Evolutionary conservation across 2,329 filamentous ascomycete genomes (phyloP).

Genomic region (Coniochaeta prunicola): DNA sequence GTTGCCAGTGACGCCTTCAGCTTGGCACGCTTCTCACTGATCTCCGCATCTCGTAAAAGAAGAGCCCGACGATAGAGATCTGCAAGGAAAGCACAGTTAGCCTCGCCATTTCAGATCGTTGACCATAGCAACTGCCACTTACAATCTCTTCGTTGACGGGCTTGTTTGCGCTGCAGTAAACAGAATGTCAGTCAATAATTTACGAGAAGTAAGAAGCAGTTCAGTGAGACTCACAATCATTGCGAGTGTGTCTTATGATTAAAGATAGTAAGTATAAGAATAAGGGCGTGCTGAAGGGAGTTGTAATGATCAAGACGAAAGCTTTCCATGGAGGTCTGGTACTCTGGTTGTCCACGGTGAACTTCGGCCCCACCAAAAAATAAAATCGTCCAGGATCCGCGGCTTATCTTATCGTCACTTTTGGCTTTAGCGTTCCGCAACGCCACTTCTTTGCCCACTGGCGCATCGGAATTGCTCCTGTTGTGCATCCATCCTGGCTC

Average conservation of each 20-base stretch:
- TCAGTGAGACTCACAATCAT: neutral
- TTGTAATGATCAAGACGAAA: neutral
- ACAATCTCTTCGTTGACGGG: constrained; percentile 69
- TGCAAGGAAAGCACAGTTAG: neutral
- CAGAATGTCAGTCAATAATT: neutral
- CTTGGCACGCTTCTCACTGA: constrained; percentile 83
- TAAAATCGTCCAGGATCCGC: neutral
- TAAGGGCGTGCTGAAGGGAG: neutral
- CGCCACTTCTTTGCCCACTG: constrained; percentile 2
- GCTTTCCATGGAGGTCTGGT: neutral
- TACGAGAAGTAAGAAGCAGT: constrained; percentile 25
- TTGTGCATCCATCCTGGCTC: neutral
- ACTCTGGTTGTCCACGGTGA: neutral
- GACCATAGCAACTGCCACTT: neutral
- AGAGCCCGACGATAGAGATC: constrained; percentile 84
- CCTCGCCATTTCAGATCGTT: neutral
- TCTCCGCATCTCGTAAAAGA: constrained; percentile 83
- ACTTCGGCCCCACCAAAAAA: constrained; percentile 1
- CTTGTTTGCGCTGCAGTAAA: constrained; percentile 54
- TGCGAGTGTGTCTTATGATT: neutral
- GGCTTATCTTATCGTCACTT: constrained; percentile 2
- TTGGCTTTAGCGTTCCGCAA: constrained; percentile 11
- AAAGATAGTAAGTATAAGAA: no score
- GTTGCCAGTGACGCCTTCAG: constrained; percentile 80
- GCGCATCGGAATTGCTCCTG: constrained; percentile 1